These are phyloP conservation scores for Neonectria sp. DNA, from an alignment of 2,329 filamentous ascomycete genomes.

Conservation along the genomic window DNA sequence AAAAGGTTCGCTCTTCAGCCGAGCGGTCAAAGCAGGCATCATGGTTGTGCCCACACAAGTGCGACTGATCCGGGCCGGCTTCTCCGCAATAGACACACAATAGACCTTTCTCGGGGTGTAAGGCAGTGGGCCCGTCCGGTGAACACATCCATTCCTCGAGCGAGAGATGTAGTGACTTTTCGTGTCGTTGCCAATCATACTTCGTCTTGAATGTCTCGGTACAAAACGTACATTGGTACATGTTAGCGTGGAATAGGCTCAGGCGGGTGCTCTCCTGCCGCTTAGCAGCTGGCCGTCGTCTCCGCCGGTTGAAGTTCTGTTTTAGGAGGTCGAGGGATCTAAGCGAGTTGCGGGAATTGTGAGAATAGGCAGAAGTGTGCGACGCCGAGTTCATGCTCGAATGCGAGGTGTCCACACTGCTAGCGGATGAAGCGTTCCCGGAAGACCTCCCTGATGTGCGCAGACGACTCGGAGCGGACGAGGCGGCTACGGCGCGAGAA, in stretches of 20 bases:
- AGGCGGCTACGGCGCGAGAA: conserved; percentile 42
- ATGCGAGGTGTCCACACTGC: conserved; percentile 68
- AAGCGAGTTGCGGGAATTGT: conserved; percentile 59
- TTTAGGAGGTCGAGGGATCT: conserved; percentile 37
- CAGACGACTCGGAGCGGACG: conserved; percentile 56
- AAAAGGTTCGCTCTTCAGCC: conserved; percentile 56
- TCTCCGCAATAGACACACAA: conserved; percentile 58
- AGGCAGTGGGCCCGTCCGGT: conserved; percentile 52
- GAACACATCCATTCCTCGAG: conserved; percentile 64
- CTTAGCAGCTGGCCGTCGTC: conserved; percentile 4
- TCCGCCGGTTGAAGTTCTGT: not conserved
- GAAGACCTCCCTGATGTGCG: conserved; percentile 55
- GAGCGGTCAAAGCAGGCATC: conserved; percentile 60
- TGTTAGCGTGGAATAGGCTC: conserved; percentile 4
- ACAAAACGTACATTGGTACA: conserved; percentile 62
- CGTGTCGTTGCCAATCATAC: conserved; percentile 66
- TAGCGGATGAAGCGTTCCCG: conserved; percentile 65
- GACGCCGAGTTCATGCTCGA: conserved; percentile 63
- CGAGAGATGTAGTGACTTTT: conserved; percentile 62
- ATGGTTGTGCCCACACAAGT: conserved; percentile 57
- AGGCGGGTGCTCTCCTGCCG: conserved; percentile 12
- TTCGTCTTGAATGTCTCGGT: conserved; percentile 62
- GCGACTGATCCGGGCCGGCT: conserved; percentile 48
- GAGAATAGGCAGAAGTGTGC: conserved; percentile 59
- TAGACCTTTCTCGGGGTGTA: conserved; percentile 60